These are phyloP conservation scores for Gossypium bickii DNA, from an alignment of 345 rosid species.

Conservation along the genomic window DNA sequence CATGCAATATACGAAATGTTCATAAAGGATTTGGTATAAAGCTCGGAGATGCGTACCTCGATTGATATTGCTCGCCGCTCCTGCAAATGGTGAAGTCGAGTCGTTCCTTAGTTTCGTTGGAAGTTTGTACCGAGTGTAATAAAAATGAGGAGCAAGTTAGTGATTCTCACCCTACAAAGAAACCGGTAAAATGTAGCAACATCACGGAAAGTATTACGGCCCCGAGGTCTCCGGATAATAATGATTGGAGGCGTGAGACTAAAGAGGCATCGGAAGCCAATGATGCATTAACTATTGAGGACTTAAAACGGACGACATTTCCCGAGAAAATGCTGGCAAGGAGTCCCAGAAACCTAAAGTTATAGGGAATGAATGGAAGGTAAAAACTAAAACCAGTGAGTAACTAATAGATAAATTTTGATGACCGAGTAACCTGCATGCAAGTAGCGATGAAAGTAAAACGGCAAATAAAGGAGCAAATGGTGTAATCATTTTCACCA, in stretches of 20 bases:
- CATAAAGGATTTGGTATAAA: background rate
- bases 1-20: background rate
- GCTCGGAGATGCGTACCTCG: slow-evolving; percentile 33
- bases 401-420: too few relatives aligned
- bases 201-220: slow-evolving; percentile 40
- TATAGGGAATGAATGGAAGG: background rate
- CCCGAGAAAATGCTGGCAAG: slow-evolving; percentile 52
- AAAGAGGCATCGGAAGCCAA: slow-evolving; percentile 34
- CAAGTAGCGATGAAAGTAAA: slow-evolving; percentile 50
- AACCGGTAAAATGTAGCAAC: slow-evolving; percentile 55
- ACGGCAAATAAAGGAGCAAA: slow-evolving; percentile 60
- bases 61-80: slow-evolving; percentile 60
- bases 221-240: slow-evolving; percentile 50
- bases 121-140: background rate
- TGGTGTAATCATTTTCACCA: slow-evolving; percentile 45
- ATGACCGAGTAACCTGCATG: slow-evolving; percentile 45
- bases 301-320: slow-evolving; percentile 48
- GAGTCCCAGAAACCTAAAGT: background rate
- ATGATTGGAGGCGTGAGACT: slow-evolving; percentile 22
- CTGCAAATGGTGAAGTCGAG: slow-evolving; percentile 21
- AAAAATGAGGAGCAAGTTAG: background rate
- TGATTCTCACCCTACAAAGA: slow-evolving; percentile 49
- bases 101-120: background rate
- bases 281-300: slow-evolving; percentile 34
- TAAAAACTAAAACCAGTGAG: background rate